Conservation (phyloP, 139 green algal genomes). For the Picochlorum costavermella region DNA sequence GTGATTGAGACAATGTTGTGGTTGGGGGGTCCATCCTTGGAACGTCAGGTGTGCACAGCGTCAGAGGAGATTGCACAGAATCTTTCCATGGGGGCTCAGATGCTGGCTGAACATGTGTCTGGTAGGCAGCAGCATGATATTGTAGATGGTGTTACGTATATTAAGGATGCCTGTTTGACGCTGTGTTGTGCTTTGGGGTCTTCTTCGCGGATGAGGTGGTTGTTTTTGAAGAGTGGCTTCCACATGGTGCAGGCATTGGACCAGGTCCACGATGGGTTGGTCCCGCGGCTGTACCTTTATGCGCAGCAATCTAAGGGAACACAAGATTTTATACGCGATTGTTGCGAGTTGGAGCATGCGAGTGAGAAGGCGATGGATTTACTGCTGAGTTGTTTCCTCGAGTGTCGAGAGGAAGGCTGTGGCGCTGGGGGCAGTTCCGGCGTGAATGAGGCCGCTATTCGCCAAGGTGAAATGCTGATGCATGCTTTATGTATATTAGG, state of each 20-base stretch:
- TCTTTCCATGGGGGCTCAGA: neutral
- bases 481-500: constrained; percentile 39
- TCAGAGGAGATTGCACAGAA: too few relatives aligned
- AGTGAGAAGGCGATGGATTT: constrained; percentile 17
- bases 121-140: neutral
- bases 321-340: neutral
- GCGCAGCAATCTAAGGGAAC: neutral
- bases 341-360: constrained; percentile 17
- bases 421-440: neutral
- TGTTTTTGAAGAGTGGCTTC: constrained; percentile 31
- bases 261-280: constrained; percentile 19
- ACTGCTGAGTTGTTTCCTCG: constrained; percentile 25
- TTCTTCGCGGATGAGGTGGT: constrained; percentile 26
- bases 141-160: constrained; percentile 56
- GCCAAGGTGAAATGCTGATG: constrained; percentile 47
- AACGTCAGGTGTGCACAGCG: too few relatives aligned
- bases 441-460: constrained; percentile 17
- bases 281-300: constrained; percentile 5
- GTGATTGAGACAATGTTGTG: too few relatives aligned
- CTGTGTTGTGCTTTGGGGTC: constrained; percentile 47
- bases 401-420: neutral
- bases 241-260: constrained; percentile 12
- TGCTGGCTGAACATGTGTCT: neutral
- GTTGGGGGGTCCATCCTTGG: too few relatives aligned
- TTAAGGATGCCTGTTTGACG: constrained; percentile 51